Conservation (phyloP, 2,329 filamentous ascomycete genomes). For the Fusarium tjaetaba region DNA sequence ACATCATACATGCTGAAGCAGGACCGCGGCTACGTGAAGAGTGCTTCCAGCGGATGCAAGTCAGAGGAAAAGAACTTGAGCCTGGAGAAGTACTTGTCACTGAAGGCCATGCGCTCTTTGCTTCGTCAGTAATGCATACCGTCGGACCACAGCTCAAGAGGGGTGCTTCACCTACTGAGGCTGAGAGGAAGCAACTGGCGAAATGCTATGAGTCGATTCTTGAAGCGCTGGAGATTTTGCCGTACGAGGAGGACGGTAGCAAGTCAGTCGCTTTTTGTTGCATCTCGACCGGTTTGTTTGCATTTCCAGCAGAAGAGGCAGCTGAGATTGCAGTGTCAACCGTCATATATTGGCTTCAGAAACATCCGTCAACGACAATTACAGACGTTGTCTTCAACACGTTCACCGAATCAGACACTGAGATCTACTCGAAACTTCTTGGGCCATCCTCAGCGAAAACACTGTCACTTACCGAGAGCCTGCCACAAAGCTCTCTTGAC, state of each 20-base stretch:
- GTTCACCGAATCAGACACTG: conserved; percentile 26
- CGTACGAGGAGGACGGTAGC: neutral
- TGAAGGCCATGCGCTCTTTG: conserved; percentile 9
- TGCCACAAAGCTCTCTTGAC: neutral
- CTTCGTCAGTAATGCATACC: conserved; percentile 25
- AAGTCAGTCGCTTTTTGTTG: conserved; percentile 37
- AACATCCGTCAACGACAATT: conserved; percentile 14
- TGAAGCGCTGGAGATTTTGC: neutral
- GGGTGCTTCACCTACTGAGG: neutral
- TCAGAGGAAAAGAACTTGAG: neutral
- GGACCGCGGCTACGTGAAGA: conserved; percentile 33
- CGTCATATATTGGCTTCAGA: conserved; percentile 14
- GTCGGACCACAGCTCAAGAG: conserved; percentile 28
- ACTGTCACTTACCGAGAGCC: accelerated
- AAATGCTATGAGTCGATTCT: conserved; percentile 30
- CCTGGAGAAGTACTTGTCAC: conserved; percentile 29
- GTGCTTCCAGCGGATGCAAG: conserved; percentile 26
- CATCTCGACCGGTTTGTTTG: conserved; percentile 35
- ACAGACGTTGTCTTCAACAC: conserved; percentile 38
- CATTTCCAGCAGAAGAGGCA: conserved; percentile 33
- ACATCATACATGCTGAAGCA: conserved; percentile 36
- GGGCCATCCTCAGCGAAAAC: accelerated
- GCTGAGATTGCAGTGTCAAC: conserved; percentile 24
- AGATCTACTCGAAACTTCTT: conserved; percentile 20
- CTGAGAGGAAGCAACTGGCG: neutral